Evolutionary conservation across 371 early-diverging fungal species (phyloP).

Genomic region (Saksenaea vasiformis): DNA sequence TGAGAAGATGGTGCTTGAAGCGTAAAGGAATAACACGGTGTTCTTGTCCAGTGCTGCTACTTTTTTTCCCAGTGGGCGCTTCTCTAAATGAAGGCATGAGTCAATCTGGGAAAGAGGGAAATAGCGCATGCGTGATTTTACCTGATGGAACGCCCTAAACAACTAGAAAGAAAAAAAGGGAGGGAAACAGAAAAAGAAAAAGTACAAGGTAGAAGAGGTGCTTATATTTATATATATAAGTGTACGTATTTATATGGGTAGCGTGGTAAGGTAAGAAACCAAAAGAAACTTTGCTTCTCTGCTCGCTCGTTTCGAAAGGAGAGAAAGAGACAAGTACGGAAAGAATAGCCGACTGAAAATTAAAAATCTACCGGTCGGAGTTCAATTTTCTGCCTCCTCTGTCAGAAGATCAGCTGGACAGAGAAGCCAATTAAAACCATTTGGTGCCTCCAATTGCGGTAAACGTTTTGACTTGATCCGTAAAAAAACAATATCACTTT

Average conservation of each 20-base stretch:
- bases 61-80: conserved; percentile 36
- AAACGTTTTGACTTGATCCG: no score
- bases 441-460: no score
- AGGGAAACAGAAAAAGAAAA: not conserved
- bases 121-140: not conserved
- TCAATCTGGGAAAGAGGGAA: not conserved
- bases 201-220: not conserved
- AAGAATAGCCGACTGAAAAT: not conserved
- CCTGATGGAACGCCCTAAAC: conserved; percentile 6
- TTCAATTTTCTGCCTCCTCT: not conserved
- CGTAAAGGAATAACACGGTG: conserved; percentile 53
- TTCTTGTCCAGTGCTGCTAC: conserved; percentile 58
- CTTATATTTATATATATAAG: not conserved
- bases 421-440: not conserved
- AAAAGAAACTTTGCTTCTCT: not conserved
- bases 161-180: conserved; percentile 6
- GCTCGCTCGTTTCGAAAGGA: not conserved
- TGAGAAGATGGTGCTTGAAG: conserved; percentile 57
- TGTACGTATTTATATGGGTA: no score
- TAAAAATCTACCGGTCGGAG: not conserved
- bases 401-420: not conserved
- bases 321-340: not conserved
- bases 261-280: not conserved
- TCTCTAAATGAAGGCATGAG: not conserved
- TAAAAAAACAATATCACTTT: no score